These are phyloP conservation scores for Aspergillus heteromorphus DNA, from an alignment of 495 filamentous ascomycete genomes.

Conservation along the genomic window DNA sequence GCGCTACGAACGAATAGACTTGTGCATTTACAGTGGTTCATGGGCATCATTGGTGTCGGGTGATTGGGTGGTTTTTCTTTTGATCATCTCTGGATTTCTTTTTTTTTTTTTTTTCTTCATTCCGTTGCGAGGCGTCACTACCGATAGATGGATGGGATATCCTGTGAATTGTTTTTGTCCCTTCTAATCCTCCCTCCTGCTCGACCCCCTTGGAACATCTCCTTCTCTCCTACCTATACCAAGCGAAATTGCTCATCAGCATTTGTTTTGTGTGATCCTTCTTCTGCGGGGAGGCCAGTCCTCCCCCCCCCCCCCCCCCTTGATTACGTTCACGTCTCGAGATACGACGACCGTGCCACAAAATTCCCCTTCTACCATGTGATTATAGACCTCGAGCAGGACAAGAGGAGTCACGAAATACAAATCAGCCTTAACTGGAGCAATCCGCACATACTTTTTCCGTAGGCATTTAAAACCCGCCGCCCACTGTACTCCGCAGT, in stretches of 20 bases:
- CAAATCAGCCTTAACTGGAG: slow-evolving; percentile 1
- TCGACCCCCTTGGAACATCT: slow-evolving; percentile 4
- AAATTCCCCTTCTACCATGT: background rate
- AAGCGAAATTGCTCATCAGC: slow-evolving; percentile 13
- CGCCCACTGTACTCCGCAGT: background rate
- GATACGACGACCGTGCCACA: background rate
- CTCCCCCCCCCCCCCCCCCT: background rate
- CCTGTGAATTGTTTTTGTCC: slow-evolving; percentile 17
- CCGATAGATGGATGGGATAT: slow-evolving; percentile 33
- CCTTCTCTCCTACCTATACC: slow-evolving; percentile 2
- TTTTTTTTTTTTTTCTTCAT: slow-evolving; percentile 16
- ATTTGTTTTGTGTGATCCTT: slow-evolving; percentile 15
- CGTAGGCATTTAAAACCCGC: background rate
- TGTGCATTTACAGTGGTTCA: slow-evolving; percentile 38
- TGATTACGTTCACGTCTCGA: background rate
- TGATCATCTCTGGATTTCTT: slow-evolving; percentile 19
- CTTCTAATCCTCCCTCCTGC: slow-evolving; percentile 9
- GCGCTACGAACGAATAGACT: slow-evolving; percentile 44
- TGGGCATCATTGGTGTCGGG: slow-evolving; percentile 25
- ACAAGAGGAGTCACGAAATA: background rate
- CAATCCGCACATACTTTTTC: background rate
- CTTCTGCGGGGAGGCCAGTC: slow-evolving; percentile 5
- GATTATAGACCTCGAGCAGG: slow-evolving; percentile 2
- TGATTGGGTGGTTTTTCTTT: slow-evolving; percentile 16
- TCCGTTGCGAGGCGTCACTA: slow-evolving; percentile 30